These are phyloP conservation scores for Hapsidospora chrysogenum DNA, from an alignment of 495 filamentous ascomycete species.

Conservation along the genomic window DNA sequence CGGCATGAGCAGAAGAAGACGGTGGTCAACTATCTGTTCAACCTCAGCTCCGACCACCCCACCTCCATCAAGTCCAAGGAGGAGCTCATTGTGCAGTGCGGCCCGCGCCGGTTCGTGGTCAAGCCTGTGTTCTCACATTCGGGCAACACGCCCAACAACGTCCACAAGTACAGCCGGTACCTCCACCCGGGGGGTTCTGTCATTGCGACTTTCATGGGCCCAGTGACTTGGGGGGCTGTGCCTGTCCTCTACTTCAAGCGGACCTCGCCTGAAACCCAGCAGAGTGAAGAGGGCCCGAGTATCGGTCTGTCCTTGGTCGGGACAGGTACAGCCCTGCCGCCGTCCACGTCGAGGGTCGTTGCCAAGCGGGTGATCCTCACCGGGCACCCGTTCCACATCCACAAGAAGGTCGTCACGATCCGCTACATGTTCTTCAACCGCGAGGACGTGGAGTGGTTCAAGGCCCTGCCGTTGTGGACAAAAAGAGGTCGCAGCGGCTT, in stretches of 20 bases:
- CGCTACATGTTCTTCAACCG: constrained; percentile 99
- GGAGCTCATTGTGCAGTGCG: constrained; percentile 75
- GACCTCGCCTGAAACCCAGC: constrained; percentile 11
- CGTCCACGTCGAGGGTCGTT: constrained; percentile 64
- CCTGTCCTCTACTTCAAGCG: constrained; percentile 75
- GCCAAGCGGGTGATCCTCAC: constrained; percentile 91
- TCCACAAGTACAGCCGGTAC: constrained; percentile 92
- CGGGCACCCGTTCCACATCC: constrained; percentile 94
- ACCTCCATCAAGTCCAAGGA: constrained; percentile 75
- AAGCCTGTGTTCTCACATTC: constrained; percentile 78
- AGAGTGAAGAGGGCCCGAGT: constrained; percentile 11
- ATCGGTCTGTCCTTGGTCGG: constrained; percentile 51
- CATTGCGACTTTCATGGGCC: constrained; percentile 80
- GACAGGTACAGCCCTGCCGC: constrained; percentile 69
- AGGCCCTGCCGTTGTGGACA: constrained; percentile 88
- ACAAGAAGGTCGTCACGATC: constrained; percentile 89
- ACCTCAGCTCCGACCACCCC: constrained; percentile 52
- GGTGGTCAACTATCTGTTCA: constrained; percentile 72
- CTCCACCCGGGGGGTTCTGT: constrained; percentile 80
- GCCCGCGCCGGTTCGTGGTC: constrained; percentile 67
- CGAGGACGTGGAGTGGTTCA: constrained; percentile 93
- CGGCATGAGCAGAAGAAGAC: constrained; percentile 90
- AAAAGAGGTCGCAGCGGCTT: constrained; percentile 72
- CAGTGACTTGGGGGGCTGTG: constrained; percentile 81
- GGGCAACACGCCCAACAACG: constrained; percentile 79